These are phyloP conservation scores for Clavispora santaluciae DNA, from an alignment of 805 yeast species.

Conservation along the genomic window DNA sequence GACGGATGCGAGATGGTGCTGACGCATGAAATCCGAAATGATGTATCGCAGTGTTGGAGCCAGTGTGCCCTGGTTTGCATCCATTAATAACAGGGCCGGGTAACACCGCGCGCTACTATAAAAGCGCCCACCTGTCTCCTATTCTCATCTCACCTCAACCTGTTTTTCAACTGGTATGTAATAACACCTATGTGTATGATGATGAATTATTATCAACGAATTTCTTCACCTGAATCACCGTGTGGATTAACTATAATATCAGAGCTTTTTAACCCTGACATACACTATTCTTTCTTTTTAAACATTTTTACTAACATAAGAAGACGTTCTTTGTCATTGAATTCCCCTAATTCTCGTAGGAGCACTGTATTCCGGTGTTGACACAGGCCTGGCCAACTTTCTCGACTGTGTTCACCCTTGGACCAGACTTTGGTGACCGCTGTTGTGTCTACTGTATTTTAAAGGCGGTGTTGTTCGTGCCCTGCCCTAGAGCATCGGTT, in stretches of 20 bases:
- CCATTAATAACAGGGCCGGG: slow-evolving; percentile 10
- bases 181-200: slow-evolving; percentile 7
- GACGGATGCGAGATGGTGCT: too few relatives aligned
- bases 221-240: slow-evolving; percentile 67
- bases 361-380: not conserved
- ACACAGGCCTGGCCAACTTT: not conserved
- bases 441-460: too few relatives aligned
- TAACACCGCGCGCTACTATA: slow-evolving; percentile 12
- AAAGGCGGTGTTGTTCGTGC: not conserved
- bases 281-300: slow-evolving; percentile 1
- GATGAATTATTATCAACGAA: slow-evolving; percentile 37
- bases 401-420: not conserved
- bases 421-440: too few relatives aligned
- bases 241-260: slow-evolving; percentile 51
- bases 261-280: slow-evolving; percentile 72
- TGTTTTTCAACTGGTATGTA: slow-evolving; percentile 13
- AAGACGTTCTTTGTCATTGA: not conserved
- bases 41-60: too few relatives aligned
- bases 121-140: slow-evolving; percentile 2
- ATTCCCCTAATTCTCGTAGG: not conserved
- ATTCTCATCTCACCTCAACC: slow-evolving; percentile 7
- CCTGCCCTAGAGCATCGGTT: not conserved
- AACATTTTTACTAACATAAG: slow-evolving; percentile 8
- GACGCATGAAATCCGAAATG: too few relatives aligned
- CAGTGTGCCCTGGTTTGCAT: not conserved